Conservation (phyloP, 768 basidiomycete species). For the Hysterangium stoloniferum region DNA sequence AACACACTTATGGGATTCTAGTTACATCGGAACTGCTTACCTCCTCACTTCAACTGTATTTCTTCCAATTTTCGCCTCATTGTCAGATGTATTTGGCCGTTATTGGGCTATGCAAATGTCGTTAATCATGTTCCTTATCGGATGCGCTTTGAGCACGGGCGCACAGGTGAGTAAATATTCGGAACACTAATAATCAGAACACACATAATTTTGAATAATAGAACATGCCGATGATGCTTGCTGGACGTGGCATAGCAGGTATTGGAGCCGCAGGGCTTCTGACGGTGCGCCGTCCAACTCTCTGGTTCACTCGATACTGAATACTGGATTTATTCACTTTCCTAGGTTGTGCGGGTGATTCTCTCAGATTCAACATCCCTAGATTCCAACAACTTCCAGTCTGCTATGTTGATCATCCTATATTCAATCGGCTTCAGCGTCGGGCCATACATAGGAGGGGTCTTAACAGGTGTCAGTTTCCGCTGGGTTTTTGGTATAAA, state of each 20-base stretch:
- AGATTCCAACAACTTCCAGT: slow-evolving; percentile 36
- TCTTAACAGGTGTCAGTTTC: slow-evolving; percentile 32
- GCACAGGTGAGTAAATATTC: slow-evolving; percentile 16
- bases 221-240: slow-evolving; percentile 39
- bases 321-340: neutral
- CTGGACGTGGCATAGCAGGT: slow-evolving; percentile 41
- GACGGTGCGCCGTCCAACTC: slow-evolving; percentile 18
- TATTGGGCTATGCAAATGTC: slow-evolving; percentile 39
- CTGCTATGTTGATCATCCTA: slow-evolving; percentile 33
- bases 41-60: slow-evolving; percentile 46
- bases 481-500: slow-evolving; percentile 54
- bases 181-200: neutral
- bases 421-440: slow-evolving; percentile 35
- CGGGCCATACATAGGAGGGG: slow-evolving; percentile 41
- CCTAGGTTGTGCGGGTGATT: slow-evolving; percentile 35
- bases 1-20: slow-evolving; percentile 10
- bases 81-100: slow-evolving; percentile 45
- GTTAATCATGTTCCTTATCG: slow-evolving; percentile 37
- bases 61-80: slow-evolving; percentile 41
- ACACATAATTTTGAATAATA: neutral
- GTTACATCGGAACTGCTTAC: slow-evolving; percentile 45
- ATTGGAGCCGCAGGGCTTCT: slow-evolving; percentile 40
- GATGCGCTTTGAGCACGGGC: slow-evolving; percentile 41
- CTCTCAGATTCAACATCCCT: slow-evolving; percentile 37
- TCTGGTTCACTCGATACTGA: neutral